Evolutionary conservation across 2,329 filamentous ascomycete genomes (phyloP).

Genomic region (Chrysoporthe austroafricana): DNA sequence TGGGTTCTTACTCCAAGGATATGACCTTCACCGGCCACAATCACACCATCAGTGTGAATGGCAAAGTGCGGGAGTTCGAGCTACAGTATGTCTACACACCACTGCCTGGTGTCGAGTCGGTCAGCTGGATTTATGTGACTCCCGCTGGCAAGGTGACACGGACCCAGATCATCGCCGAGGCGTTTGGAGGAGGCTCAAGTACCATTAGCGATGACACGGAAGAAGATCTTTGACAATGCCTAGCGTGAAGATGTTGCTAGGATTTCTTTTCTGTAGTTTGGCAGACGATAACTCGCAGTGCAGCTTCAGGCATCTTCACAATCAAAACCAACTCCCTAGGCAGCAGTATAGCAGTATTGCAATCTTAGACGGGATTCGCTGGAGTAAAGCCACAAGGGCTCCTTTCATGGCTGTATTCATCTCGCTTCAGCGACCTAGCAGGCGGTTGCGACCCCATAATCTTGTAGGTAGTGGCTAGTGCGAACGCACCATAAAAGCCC

Average conservation of each 20-base stretch:
- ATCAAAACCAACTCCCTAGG: not conserved
- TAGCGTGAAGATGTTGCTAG: not conserved
- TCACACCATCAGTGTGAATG: constrained; percentile 48
- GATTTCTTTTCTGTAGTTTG: not conserved
- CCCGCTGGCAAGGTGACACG: constrained; percentile 50
- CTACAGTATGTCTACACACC: constrained; percentile 58
- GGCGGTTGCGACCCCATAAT: not conserved
- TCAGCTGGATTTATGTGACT: constrained; percentile 54
- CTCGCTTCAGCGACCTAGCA: not conserved
- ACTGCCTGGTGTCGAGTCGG: constrained; percentile 50
- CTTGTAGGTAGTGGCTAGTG: not conserved
- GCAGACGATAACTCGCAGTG: no score
- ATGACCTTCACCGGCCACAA: constrained; percentile 62
- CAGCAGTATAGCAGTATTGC: not conserved
- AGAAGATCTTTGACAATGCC: constrained; percentile 22
- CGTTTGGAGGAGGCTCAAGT: constrained; percentile 55
- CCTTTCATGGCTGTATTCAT: not conserved
- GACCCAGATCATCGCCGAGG: constrained; percentile 56
- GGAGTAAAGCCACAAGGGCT: not conserved
- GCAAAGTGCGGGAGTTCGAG: constrained; percentile 49
- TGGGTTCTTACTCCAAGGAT: constrained; percentile 54
- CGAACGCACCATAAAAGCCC: not conserved
- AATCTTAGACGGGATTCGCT: not conserved
- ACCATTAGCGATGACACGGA: constrained; percentile 49
- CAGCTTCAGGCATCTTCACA: not conserved